Conservation (phyloP, 2,329 filamentous ascomycete species). For the Phaeosphaeriaceae sp. region DNA sequence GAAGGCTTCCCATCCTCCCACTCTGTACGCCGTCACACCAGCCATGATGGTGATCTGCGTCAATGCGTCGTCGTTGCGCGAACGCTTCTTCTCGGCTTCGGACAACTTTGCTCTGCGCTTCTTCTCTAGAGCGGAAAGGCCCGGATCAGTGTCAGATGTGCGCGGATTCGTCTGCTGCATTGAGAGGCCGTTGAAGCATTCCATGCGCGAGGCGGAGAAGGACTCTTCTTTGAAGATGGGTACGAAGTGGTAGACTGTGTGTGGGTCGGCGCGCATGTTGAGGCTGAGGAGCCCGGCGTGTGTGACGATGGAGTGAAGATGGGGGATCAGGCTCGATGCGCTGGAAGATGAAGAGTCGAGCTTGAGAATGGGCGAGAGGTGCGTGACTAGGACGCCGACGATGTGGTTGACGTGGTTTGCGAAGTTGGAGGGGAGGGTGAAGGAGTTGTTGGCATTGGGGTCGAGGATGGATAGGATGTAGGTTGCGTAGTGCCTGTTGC, state of each 20-base stretch:
- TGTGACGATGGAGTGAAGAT: conserved; percentile 18
- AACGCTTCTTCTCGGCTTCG: conserved; percentile 15
- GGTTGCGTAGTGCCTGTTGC: conserved; percentile 20
- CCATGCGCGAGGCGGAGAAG: conserved; percentile 20
- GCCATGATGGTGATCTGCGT: conserved; percentile 30
- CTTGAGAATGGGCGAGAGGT: conserved; percentile 28
- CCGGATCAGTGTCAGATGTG: not conserved
- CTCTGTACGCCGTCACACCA: conserved; percentile 30
- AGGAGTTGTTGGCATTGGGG: not conserved
- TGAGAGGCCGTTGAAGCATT: conserved; percentile 22
- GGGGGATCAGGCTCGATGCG: not conserved
- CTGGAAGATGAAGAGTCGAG: conserved; percentile 5
- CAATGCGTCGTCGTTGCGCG: conserved; percentile 19
- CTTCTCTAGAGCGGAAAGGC: not conserved
- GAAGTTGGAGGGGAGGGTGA: conserved; percentile 30
- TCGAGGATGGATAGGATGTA: conserved; percentile 11
- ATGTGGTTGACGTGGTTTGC: conserved; percentile 26
- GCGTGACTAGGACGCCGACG: conserved; percentile 20
- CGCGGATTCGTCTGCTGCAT: conserved; percentile 19
- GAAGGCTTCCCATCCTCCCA: conserved; percentile 35
- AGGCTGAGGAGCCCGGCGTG: conserved; percentile 32
- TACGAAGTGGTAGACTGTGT: conserved; percentile 37
- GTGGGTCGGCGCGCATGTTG: conserved; percentile 28
- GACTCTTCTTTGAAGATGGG: conserved; percentile 36
- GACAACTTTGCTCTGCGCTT: conserved; percentile 2